phyloP scores from a whole-genome alignment of 2,329 filamentous ascomycete species.

The Lasiodiplodia sp. region DNA sequence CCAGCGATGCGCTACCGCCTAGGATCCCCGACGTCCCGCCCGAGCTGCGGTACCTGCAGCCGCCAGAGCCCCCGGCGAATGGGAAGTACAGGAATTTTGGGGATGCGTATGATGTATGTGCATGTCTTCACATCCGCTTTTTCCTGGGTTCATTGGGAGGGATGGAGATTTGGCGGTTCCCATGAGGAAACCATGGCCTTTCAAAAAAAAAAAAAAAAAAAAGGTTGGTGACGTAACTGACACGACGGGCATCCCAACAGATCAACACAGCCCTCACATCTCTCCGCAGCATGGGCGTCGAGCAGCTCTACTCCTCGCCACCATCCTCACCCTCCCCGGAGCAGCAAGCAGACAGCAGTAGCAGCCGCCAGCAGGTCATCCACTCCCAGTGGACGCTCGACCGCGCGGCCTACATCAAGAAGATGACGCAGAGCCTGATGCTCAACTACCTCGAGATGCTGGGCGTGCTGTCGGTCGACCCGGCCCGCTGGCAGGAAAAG shows the following conservation, averaged over 20 bases:
- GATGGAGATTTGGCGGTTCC: neutral
- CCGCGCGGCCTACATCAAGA: slow-evolving; percentile 70
- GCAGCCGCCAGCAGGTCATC: neutral
- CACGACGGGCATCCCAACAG: slow-evolving; percentile 36
- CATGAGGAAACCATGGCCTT: neutral
- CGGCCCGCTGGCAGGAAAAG: slow-evolving; percentile 71
- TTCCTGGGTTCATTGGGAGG: neutral
- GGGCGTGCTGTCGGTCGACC: slow-evolving; percentile 72
- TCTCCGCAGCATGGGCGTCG: slow-evolving; percentile 74
- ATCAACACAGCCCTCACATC: slow-evolving; percentile 68
- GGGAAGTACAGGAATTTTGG: slow-evolving; percentile 81
- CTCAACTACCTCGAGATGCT: slow-evolving; percentile 88
- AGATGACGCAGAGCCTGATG: slow-evolving; percentile 82
- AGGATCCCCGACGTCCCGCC: slow-evolving; percentile 62
- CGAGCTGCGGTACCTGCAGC: slow-evolving; percentile 79
- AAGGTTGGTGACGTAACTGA: neutral
- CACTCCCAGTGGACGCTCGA: slow-evolving; percentile 59
- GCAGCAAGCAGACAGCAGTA: neutral
- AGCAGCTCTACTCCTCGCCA: slow-evolving; percentile 69
- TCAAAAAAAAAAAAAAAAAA: neutral
- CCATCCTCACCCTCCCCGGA: slow-evolving; percentile 34
- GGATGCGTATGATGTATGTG: slow-evolving; percentile 24
- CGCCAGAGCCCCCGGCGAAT: slow-evolving; percentile 75
- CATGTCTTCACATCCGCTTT: neutral
- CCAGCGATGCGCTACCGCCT: neutral